Base-by-base conservation (phyloP, 2,329 filamentous ascomycete species). In the Coleophoma eucalyptorum region DNA sequence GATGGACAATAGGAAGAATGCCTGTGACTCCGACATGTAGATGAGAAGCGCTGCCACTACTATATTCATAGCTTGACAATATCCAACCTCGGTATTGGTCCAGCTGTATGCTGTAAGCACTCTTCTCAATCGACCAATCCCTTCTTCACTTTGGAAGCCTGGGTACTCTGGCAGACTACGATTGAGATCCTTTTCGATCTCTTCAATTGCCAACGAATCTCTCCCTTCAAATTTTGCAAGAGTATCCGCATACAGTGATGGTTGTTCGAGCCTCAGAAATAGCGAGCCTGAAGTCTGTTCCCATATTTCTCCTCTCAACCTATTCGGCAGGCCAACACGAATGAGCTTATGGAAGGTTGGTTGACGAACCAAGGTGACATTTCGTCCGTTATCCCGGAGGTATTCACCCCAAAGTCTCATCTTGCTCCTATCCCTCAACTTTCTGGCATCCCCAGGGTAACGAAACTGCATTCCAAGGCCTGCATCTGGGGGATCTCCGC, bases 1-100 rank as follows among this genome's bases (percentile, higher is more conserved):
- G 1, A 93, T 80, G 1, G 91, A 96, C 41, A 99, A 81, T 7
- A 97, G 77, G 69, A 94, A 99, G 72, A 97, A 99, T 1, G 94
- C 94, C 71, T 99, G 94, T 0, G 87, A 72, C 70, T 99, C 94
- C 8, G 92, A 97, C 84, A 96, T 96, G 75, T 97, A 97, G 76
- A 99, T 99, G 61, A 99, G 79, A 51, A 99, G 75, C n/a, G 94
- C 94, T 16, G 94, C 94, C 49, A 97, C 93, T 33, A 99, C 94
- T 60, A 99, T 99, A 69, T 99, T 99, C 94, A 99, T 99, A 55
- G 94, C 94, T 71, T 99, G 94, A 69, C 94, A 99, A 70, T 99
- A 99, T 58, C 94, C 94, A 50, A 99, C 92, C 58, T 97, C 91
- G 48, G 89, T 81, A 63, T 99, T 94, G 45, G 87, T 89, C 94